These are phyloP conservation scores for Torulaspora indica DNA, from an alignment of 805 yeast genomes.

Conservation along the genomic window DNA sequence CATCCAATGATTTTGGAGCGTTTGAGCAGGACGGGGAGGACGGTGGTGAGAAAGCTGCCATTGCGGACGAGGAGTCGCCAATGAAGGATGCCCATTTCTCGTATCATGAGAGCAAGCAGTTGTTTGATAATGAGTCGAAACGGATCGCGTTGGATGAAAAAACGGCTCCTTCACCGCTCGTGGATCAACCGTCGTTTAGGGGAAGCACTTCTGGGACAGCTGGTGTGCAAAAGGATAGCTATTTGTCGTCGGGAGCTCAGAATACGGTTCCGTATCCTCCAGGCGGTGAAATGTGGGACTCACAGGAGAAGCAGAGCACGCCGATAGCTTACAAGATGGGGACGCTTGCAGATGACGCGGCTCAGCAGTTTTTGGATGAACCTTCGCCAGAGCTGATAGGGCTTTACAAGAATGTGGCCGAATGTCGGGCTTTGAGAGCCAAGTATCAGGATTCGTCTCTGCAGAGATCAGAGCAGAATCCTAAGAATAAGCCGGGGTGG, in stretches of 20 bases:
- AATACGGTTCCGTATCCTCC: conserved; percentile 28
- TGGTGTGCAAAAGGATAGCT: conserved; percentile 7
- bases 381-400: conserved; percentile 67
- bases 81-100: conserved; percentile 30
- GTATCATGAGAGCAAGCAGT: conserved; percentile 32
- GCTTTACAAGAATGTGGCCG: conserved; percentile 55
- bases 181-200: conserved; percentile 17
- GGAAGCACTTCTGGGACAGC: not conserved
- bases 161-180: conserved; percentile 11
- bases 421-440: conserved; percentile 68
- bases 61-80: conserved; percentile 7
- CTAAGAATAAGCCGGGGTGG: conserved; percentile 76
- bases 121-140: conserved; percentile 32
- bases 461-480: conserved; percentile 75
- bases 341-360: conserved; percentile 44
- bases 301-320: conserved; percentile 6
- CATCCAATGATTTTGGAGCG: conserved; percentile 26
- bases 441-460: conserved; percentile 67
- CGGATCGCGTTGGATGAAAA: conserved; percentile 31
- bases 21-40: conserved; percentile 9
- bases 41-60: conserved; percentile 11
- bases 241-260: conserved; percentile 29
- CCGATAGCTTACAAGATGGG: conserved; percentile 41
- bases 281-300: conserved; percentile 2
- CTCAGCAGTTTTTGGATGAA: conserved; percentile 48